phyloP scores from a whole-genome alignment of 2,329 filamentous ascomycete genomes.

The Fusarium pseudocircinatum region DNA sequence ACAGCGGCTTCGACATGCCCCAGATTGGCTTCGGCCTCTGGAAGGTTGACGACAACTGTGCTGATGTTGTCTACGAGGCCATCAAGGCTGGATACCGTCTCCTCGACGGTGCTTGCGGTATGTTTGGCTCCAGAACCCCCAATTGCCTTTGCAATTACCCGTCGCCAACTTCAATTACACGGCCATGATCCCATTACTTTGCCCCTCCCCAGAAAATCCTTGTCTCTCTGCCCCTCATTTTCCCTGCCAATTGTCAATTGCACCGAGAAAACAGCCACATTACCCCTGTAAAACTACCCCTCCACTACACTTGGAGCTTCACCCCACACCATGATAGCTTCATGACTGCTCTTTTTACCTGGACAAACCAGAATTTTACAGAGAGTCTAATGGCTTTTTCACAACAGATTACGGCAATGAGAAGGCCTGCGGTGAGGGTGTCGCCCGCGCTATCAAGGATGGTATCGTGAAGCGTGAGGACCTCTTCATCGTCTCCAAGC shows the following conservation, averaged over 20 bases:
- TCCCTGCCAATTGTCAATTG: conserved; percentile 41
- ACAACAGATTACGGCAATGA: conserved; percentile 84
- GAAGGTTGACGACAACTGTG: conserved; percentile 82
- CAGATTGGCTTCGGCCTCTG: conserved; percentile 82
- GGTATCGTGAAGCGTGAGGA: conserved; percentile 85
- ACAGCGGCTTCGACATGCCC: conserved; percentile 75
- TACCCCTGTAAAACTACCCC: conserved; percentile 39
- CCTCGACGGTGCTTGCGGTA: conserved; percentile 69
- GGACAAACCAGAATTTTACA: not conserved
- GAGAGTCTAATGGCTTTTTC: not conserved
- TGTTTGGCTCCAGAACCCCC: conserved; percentile 41
- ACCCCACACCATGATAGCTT: conserved; percentile 30
- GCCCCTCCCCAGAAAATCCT: conserved; percentile 28
- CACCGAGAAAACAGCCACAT: conserved; percentile 40
- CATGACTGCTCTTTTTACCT: conserved; percentile 20
- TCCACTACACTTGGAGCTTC: conserved; percentile 19
- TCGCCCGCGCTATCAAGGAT: conserved; percentile 82
- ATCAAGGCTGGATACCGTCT: conserved; percentile 71
- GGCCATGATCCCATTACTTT: conserved; percentile 7
- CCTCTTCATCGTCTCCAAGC: conserved; percentile 91
- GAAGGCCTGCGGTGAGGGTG: conserved; percentile 78
- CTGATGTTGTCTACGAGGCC: conserved; percentile 81
- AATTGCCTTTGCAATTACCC: conserved; percentile 1
- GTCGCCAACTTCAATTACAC: conserved; percentile 5
- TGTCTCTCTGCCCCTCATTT: conserved; percentile 16